These are phyloP conservation scores for Jackrogersella minutella DNA, from an alignment of 495 filamentous ascomycete species.

Conservation along the genomic window DNA sequence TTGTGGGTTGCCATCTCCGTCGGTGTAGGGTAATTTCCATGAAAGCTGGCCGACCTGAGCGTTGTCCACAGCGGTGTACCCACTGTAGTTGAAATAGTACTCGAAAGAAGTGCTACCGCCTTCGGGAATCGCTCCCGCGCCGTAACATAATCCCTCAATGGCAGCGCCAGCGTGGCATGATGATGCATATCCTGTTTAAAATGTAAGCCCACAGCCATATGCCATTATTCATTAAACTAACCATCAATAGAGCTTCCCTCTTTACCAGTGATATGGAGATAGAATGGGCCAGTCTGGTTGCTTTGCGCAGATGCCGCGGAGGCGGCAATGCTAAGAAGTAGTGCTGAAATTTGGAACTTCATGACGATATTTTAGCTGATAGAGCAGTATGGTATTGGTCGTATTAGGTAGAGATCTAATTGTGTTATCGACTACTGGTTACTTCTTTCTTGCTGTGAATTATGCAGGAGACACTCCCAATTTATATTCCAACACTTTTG, in stretches of 20 bases:
- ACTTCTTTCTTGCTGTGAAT: too few relatives aligned
- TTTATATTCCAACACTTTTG: conserved; percentile 24
- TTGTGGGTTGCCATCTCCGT: conserved; percentile 39
- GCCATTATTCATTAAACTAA: too few relatives aligned
- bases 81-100: conserved; percentile 54
- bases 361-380: conserved; percentile 29
- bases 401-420: not conserved
- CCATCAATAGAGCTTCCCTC: conserved; percentile 39
- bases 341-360: conserved; percentile 42
- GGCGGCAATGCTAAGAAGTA: conserved; percentile 40
- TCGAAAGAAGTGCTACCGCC: conserved; percentile 14
- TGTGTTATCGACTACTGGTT: not conserved
- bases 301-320: conserved; percentile 48
- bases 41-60: conserved; percentile 47
- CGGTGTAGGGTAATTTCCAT: conserved; percentile 49
- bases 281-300: conserved; percentile 53
- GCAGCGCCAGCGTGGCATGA: conserved; percentile 66
- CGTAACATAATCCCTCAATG: conserved; percentile 61
- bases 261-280: conserved; percentile 45
- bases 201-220: conserved; percentile 42
- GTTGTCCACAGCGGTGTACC: conserved; percentile 40
- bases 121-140: conserved; percentile 24
- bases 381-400: not conserved
- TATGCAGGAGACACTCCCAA: not conserved
- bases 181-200: conserved; percentile 50